Percentiles rank a stretch among this genome's conserved stretches.
Conservation (phyloP, 805 yeast species). For the Vanderwaltozyma tropicalis region DNA sequence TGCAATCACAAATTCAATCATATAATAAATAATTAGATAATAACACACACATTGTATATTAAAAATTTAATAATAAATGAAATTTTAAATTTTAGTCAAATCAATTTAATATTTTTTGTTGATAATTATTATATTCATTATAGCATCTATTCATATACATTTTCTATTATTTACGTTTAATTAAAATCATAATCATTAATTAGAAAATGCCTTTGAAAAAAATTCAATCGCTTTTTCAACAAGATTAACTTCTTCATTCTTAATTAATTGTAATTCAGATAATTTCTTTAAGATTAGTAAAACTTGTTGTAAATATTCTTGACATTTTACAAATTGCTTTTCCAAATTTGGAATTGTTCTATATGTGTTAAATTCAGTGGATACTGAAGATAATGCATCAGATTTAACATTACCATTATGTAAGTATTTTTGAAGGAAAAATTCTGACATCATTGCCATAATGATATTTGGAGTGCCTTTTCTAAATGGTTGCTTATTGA, state of each 20-base stretch:
- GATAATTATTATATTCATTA: neutral
- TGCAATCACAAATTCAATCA: constrained; percentile 2
- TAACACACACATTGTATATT: too few relatives aligned
- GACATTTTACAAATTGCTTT: constrained; percentile 20
- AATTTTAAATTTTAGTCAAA: too few relatives aligned
- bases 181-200: neutral
- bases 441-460: constrained; percentile 36
- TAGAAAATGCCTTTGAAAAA: constrained; percentile 9
- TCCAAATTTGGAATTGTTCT: constrained; percentile 22
- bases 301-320: constrained; percentile 14
- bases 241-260: constrained; percentile 13
- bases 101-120: too few relatives aligned
- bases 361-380: constrained; percentile 22
- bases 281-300: constrained; percentile 11
- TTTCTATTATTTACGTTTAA: neutral
- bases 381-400: constrained; percentile 23
- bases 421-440: constrained; percentile 26
- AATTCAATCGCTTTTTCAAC: constrained; percentile 20
- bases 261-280: constrained; percentile 12
- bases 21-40: neutral
- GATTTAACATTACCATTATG: constrained; percentile 27
- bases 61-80: too few relatives aligned
- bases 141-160: neutral
- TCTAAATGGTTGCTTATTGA: constrained; percentile 51
- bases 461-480: constrained; percentile 47